Conservation (phyloP, 768 basidiomycete genomes). For the Boletus sensibilis region DNA sequence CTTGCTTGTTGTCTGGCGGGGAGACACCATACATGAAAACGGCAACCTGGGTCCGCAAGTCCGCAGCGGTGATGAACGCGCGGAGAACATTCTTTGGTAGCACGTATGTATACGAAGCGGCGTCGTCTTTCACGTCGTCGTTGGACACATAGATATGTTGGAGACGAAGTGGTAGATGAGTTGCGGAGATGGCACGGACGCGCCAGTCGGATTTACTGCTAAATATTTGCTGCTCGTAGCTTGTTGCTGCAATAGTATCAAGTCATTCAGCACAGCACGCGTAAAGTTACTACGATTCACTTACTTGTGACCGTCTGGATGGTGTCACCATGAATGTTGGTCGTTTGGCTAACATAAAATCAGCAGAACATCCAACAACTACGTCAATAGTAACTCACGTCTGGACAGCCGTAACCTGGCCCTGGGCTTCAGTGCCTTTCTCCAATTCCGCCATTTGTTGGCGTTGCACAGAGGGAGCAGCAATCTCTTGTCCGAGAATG, state of each 20-base stretch:
- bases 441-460: slow-evolving; percentile 99
- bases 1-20: slow-evolving; percentile 94
- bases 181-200: slow-evolving; percentile 95
- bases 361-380: neutral
- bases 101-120: slow-evolving; percentile 91
- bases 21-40: slow-evolving; percentile 92
- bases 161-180: slow-evolving; percentile 91
- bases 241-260: slow-evolving; percentile 59
- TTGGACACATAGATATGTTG: slow-evolving; percentile 99
- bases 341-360: slow-evolving; percentile 66
- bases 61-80: slow-evolving; percentile 89
- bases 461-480: slow-evolving; percentile 90
- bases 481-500: slow-evolving; percentile 98
- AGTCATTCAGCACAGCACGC: neutral
- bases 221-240: slow-evolving; percentile 98
- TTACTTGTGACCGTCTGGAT: slow-evolving; percentile 92
- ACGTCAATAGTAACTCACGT: slow-evolving; percentile 47
- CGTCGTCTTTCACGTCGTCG: slow-evolving; percentile 98
- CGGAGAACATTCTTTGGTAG: slow-evolving; percentile 96
- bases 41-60: slow-evolving; percentile 94
- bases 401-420: slow-evolving; percentile 93
- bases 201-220: slow-evolving; percentile 99
- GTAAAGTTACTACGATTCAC: slow-evolving; percentile 22
- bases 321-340: slow-evolving; percentile 94
- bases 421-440: slow-evolving; percentile 91